Evolutionary conservation across 306 rosid genomes (phyloP).

Genomic region (Chamaecrista fasciculata): DNA sequence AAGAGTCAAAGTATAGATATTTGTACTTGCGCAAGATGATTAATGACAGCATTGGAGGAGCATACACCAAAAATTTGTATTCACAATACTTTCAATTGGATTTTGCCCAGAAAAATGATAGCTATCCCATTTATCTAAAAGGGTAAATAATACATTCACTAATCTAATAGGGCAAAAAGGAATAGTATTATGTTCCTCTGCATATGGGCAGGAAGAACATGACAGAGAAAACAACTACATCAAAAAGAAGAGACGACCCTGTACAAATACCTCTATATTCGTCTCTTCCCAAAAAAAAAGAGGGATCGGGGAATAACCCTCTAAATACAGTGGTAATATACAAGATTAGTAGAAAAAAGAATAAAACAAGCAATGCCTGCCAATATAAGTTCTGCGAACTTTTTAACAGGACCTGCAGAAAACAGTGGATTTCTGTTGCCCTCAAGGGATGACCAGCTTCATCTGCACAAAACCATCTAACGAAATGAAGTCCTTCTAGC

Average conservation of each 20-base stretch:
- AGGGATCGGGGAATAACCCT: constrained; percentile 23
- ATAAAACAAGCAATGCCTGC: constrained; percentile 43
- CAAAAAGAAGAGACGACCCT: constrained; percentile 72
- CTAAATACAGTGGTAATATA: constrained; percentile 79
- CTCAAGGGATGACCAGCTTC: constrained; percentile 58
- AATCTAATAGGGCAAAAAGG: constrained; percentile 56
- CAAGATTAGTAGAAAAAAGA: constrained; percentile 54
- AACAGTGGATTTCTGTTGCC: constrained; percentile 48
- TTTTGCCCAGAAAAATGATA: constrained; percentile 70
- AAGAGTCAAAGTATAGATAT: constrained; percentile 38
- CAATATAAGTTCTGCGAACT: constrained; percentile 45
- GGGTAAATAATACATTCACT: constrained; percentile 76
- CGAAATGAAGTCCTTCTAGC: constrained; percentile 23
- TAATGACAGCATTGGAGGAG: constrained; percentile 34
- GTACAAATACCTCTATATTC: constrained; percentile 91
- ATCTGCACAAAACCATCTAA: constrained; percentile 52
- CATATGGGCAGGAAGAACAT: constrained; percentile 46
- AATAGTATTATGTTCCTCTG: constrained; percentile 44
- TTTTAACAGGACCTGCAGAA: constrained; percentile 50
- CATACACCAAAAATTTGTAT: constrained; percentile 62
- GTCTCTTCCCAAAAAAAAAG: constrained; percentile 59
- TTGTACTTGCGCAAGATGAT: constrained; percentile 31
- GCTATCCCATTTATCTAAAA: constrained; percentile 56
- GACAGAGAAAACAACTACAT: constrained; percentile 29
- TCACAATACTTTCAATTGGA: constrained; percentile 80